Base-by-base conservation (phyloP, 2,329 filamentous ascomycete species). In the Apiospora rasikravindrae region DNA sequence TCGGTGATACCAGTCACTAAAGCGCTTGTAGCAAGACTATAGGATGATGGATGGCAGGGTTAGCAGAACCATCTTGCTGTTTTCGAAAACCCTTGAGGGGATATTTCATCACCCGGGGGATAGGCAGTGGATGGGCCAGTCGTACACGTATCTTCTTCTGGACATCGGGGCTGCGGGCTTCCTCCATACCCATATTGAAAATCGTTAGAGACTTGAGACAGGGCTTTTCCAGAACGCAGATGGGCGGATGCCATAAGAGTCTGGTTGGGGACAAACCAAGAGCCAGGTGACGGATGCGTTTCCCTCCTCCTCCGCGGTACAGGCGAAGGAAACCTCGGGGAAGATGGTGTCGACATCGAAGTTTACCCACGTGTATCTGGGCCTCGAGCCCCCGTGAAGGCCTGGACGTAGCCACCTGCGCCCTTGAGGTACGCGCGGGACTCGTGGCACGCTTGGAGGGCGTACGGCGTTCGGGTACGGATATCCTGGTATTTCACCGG, bases 281-380 rank as follows among this genome's bases (percentile, higher is more conserved):
- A 11, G 0, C n/a, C 8, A 53, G n/a, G 14, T 13, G n/a, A 13
- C 24, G 2, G 4, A 53, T 53, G 4, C 49, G 49, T 8, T 53
- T 13, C 29, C 4, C 24, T 42, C 57, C 29, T 42, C 19, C 19
- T n/a, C 6, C 22, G n/a, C 0, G 10, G 37, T 8, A 1, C 3
- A 4, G 2, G 13, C 6, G n/a, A 14, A 5, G 19, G 2, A 1
- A 14, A 19, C 4, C 1, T 14, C 2, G 49, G 10, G 0, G 37
- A 11, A 42, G 22, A 66, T 40, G 22, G 29, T 40, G 37, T 66
- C 29, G 29, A 66, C 22, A 22, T 16, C 29, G 11, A 66, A 66
- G 57, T n/a, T 40, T 7, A 66, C 22, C 57, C 57, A 66, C 16
- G 57, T 66, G 37, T 66, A 66, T 29, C 22, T 19, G 19, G 57